Percentiles rank a stretch among this genome's conserved stretches.
Conservation (phyloP, 352 stramenopile genomes). For the Globisporangium cystogenes region DNA sequence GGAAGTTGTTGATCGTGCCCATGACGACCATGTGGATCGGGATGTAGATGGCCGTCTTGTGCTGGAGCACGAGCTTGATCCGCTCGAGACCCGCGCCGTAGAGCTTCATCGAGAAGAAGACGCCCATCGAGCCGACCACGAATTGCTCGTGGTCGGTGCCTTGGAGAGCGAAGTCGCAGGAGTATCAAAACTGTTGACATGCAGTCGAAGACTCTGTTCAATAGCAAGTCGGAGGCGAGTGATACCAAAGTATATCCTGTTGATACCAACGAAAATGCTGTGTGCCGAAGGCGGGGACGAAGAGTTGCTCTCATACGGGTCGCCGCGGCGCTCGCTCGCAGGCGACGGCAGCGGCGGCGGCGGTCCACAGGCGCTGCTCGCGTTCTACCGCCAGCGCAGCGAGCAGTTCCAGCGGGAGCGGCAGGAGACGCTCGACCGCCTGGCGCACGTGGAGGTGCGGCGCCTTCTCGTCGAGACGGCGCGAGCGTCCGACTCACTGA, state of each 20-base stretch:
- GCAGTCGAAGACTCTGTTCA: too few species aligned
- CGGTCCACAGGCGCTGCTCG: conserved; percentile 28
- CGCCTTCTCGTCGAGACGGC: not conserved
- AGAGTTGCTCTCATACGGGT: conserved; percentile 51
- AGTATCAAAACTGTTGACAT: too few species aligned
- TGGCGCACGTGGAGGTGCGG: conserved; percentile 51
- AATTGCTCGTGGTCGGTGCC: too few species aligned
- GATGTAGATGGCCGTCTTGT: conserved; percentile 42
- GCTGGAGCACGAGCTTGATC: conserved; percentile 29
- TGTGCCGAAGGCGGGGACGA: conserved; percentile 20
- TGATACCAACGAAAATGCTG: too few species aligned
- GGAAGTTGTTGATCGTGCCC: conserved; percentile 33
- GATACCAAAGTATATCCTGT: too few species aligned
- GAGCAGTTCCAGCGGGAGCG: conserved; percentile 64
- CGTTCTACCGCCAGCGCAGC: conserved; percentile 60
- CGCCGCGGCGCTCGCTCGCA: conserved; percentile 26
- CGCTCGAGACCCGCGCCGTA: conserved; percentile 38
- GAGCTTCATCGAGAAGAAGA: conserved; percentile 32
- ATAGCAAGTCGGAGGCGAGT: too few species aligned
- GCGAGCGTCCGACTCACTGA: not conserved
- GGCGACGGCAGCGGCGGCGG: not conserved
- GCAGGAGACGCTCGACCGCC: conserved; percentile 38
- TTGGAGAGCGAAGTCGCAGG: too few species aligned
- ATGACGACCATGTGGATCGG: conserved; percentile 46
- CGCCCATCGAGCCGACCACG: conserved; percentile 21